Base-by-base conservation (phyloP, 352 stramenopile genomes). In the Hyaloperonospora arabidopsidis region DNA sequence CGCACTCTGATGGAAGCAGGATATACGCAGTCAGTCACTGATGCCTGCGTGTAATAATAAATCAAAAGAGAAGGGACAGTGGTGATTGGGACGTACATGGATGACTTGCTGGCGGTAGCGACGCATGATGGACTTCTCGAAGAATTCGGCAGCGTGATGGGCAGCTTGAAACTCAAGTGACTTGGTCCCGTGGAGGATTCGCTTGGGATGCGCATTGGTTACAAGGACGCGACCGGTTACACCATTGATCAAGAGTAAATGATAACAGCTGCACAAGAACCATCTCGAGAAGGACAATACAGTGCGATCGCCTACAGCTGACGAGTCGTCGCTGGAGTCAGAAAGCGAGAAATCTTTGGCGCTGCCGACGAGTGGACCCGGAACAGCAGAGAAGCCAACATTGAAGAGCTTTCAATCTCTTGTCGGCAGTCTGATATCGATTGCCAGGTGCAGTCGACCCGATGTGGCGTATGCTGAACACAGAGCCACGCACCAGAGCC, bases 201-300 rank as follows among this genome's bases (percentile, higher is more conserved):
- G n/a, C n/a, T 34, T 22, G 19, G 43, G 21, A 49, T 49, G 43
- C 28, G 43, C 2, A 49, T 49, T 49, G 21, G 43, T 13, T 34
- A 49, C 11, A 5, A 35, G 1, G 43, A 34, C 0, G 0, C 13
- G 3, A 34, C 2, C 1, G 4, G 21, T 10, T 49, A 49, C 43
- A 35, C 19, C 17, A 17, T 49, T 11, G 43, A 35, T 25, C 2
- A 11, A 6, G 43, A 49, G 10, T 25, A 49, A 12, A 49, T 25
- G 12, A 49, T 49, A 13, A 0, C 32, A 2, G 43, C 5, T 49
- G 12, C 8, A 17, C 2, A 34, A 49, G 21, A 35, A 35, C 5
- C 21, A 19, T 12, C 5, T 49, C 4, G 4, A 49, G 6, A 49
- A 49, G 2, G 43, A 17, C 8, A 49, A 49, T 35, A 25, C 43